These are phyloP conservation scores for Gyrodon lividus DNA, from an alignment of 768 basidiomycete species.

Conservation along the genomic window DNA sequence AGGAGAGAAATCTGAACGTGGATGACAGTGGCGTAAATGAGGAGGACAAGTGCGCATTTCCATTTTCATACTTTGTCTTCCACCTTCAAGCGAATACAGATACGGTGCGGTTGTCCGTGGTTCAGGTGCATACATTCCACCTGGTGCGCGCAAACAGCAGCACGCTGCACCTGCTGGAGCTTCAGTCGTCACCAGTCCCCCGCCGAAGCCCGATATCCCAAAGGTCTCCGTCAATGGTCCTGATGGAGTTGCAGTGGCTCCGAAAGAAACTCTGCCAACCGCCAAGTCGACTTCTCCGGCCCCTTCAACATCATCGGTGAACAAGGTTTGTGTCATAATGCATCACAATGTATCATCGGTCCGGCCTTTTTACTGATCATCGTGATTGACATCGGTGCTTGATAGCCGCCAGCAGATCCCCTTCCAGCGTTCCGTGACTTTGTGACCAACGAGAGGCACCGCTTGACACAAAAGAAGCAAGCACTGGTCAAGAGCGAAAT, in stretches of 20 bases:
- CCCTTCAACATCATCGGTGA: conserved; percentile 42
- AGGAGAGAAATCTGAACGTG: conserved; percentile 69
- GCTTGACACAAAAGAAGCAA: conserved; percentile 87
- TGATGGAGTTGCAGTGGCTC: conserved; percentile 56
- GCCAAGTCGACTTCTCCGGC: conserved; percentile 66
- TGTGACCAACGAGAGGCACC: conserved; percentile 87
- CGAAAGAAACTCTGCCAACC: conserved; percentile 44
- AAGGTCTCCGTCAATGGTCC: conserved; percentile 77
- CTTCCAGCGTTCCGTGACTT: conserved; percentile 89
- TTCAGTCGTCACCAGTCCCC: conserved; percentile 26
- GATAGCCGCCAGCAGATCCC: conserved; percentile 68
- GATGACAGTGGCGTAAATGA: conserved; percentile 83
- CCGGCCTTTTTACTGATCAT: conserved; percentile 6
- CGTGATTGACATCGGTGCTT: conserved; percentile 6
- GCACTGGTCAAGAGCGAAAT: conserved; percentile 88
- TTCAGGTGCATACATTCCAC: conserved; percentile 90
- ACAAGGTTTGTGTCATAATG: conserved; percentile 46
- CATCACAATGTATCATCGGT: background rate
- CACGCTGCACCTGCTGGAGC: conserved; percentile 23
- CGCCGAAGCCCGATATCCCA: conserved; percentile 51
- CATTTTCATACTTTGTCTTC: conserved; percentile 13
- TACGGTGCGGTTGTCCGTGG: conserved; percentile 91
- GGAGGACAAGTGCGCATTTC: conserved; percentile 82
- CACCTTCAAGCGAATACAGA: conserved; percentile 42
- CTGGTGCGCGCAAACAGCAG: conserved; percentile 71